Evolutionary conservation across 257 asterid genomes (phyloP).

Genomic region (Anisodus tanguticus): DNA sequence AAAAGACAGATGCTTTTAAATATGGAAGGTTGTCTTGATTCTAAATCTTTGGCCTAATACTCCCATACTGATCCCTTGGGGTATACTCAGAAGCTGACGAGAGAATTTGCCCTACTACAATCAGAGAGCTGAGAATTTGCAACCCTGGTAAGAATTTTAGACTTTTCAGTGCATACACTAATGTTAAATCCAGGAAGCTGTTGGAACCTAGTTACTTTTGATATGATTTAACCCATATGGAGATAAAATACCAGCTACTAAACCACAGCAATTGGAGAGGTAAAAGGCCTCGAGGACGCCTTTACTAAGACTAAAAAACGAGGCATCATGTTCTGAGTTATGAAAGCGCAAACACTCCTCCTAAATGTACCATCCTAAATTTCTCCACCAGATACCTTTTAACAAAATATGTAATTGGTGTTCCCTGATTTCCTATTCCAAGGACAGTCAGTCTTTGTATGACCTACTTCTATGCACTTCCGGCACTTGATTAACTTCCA

Average conservation of each 20-base stretch:
- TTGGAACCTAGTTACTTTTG: background rate
- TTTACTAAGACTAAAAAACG: background rate
- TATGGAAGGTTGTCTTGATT: background rate
- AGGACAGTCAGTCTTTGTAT: background rate
- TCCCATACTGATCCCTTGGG: background rate
- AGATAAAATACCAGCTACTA: background rate
- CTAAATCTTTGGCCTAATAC: background rate
- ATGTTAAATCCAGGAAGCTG: background rate
- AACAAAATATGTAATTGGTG: background rate
- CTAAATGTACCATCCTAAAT: too few species aligned
- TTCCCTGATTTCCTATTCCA: conserved; percentile 2
- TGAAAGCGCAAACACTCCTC: too few species aligned
- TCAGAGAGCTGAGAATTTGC: background rate
- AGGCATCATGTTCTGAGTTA: background rate
- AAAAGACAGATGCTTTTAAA: background rate
- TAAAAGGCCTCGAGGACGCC: background rate
- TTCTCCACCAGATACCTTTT: background rate
- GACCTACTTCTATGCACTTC: background rate
- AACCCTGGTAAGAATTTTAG: background rate
- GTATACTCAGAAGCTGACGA: background rate
- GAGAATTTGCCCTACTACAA: background rate
- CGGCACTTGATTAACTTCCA: background rate
- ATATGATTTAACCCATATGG: background rate
- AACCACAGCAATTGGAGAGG: conserved; percentile 9
- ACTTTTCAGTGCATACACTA: background rate